Base-by-base conservation (phyloP, 495 filamentous ascomycete genomes). In the Neurospora hispaniola region DNA sequence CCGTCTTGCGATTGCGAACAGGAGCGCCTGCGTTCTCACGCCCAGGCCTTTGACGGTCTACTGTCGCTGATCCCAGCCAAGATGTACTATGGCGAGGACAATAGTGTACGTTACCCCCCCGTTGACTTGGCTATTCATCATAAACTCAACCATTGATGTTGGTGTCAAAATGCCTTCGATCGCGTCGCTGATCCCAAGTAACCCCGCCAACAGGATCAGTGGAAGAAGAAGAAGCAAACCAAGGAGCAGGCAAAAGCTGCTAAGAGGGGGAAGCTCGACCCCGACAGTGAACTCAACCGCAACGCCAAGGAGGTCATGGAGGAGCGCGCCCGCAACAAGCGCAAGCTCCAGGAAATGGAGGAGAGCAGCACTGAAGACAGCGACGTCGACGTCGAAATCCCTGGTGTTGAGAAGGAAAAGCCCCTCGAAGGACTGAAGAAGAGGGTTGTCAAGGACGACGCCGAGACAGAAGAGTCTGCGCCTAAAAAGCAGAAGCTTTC, bases 31-130 rank as follows among this genome's bases (percentile, higher is more conserved):
- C 90, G 89, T 80, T 91, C 89, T 81, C 92, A 97, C 79, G 89
- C 93, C 42, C 87, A 91, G 81, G 90, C 94, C 74, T 98, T 99
- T 79, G 91, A 97, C 80, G 93, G 94, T 71, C 82, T 99, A 20
- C 86, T 99, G 74, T 95, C 94, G 38, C 85, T 99, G 69, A 97
- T 97, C 78, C 96, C 96, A 39, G 94, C 93, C 27, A 94, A 95
- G 81, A 89, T 92, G 76, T 97, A 97, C 82, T 97, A 96, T 79
- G 93, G 90, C 46, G 90, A 94, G 77, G 93, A 96, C 76, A 90
- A 84, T 48, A 94, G 84, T 83, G 94, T 97, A 90, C 76, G 93
- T 90, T 70, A n/a, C 42, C 16, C 70, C 54, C 59, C 54, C 59
- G 27, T 69, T 69, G 14, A 42, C 68, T 54, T 71, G 42, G 62